Base-by-base conservation (phyloP, 345 rosid species). In the Pistacia vera region DNA sequence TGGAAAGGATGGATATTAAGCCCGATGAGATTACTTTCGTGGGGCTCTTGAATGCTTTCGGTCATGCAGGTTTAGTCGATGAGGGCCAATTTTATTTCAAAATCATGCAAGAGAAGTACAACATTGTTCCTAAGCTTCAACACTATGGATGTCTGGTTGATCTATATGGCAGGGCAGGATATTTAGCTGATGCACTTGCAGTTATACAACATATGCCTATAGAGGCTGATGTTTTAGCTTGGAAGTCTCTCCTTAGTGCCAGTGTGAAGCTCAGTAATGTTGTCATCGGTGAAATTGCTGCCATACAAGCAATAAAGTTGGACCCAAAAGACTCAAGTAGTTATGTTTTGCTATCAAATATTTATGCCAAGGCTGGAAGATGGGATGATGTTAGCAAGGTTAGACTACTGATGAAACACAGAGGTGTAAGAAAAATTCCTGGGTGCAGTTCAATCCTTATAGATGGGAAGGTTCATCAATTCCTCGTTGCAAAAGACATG, bases 101-200 rank as follows among this genome's bases (percentile, higher is more conserved):
- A 59, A 68, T 38, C 62, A 78, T 75, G 85, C 38, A 66, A 61
- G 56, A 58, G 20, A 55, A 46, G 52, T 78, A 57, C 68, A 73
- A 68, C 4, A 56, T 78, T 11, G 49, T 14, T 20, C 85, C 82
- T 3, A 73, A 54, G 58, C 51, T 75, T 56, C 70, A 78, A 70
- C 85, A 82, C 51, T 82, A 75, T 36, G 80, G 82, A 55, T 79
- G 82, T 56, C 20, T 82, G 30, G 65, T 82, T 25, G 85, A 82
- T 68, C 55, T 78, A 56, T 68, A 59, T 55, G 80, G 82, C 17
- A 74, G 82, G 18, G 82, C 75, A 1, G 80, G 85, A 38, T 63
- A 44, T 51, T 75, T 82, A 61, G 77, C 55, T 18, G 78, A 81
- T 38, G 81, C 84, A 11, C 70, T 73, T 11, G 69, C 62, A 66